phyloP scores from a whole-genome alignment of 495 filamentous ascomycete genomes.

The Podospora comata region DNA sequence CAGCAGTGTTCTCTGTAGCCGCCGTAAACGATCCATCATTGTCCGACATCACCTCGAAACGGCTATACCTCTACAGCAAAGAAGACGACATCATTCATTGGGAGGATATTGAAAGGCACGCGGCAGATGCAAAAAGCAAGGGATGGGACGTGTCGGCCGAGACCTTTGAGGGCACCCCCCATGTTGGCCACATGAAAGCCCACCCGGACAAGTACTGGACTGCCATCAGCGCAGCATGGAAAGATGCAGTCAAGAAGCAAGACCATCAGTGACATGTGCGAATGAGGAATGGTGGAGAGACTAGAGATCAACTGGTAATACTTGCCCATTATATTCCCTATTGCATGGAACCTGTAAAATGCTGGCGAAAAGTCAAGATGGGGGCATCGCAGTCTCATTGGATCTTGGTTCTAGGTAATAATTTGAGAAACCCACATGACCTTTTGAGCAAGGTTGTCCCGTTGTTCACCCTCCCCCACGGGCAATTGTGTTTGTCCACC shows the following conservation, averaged over 20 bases:
- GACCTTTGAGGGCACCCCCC: slow-evolving; percentile 51
- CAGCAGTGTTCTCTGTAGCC: slow-evolving; percentile 35
- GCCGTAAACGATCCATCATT: slow-evolving; percentile 36
- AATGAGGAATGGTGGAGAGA: neutral
- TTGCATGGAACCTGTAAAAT: neutral
- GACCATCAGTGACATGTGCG: neutral
- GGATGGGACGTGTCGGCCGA: slow-evolving; percentile 45
- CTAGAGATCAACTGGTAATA: neutral
- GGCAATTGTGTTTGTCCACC: neutral
- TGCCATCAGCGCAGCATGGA: slow-evolving; percentile 46
- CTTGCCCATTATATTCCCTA: neutral
- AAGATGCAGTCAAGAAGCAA: slow-evolving; percentile 14
- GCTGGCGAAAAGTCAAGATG: neutral
- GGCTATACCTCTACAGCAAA: slow-evolving; percentile 53
- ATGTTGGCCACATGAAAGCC: slow-evolving; percentile 55
- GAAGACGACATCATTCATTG: slow-evolving; percentile 54
- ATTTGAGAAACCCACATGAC: neutral
- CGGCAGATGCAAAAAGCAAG: slow-evolving; percentile 38
- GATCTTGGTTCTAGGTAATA: neutral
- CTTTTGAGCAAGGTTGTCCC: neutral
- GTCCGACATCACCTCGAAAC: slow-evolving; percentile 29
- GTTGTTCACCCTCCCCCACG: neutral
- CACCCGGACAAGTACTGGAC: slow-evolving; percentile 54
- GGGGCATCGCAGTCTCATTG: neutral
- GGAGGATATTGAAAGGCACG: slow-evolving; percentile 52